Conservation (phyloP, 2,329 filamentous ascomycete species). For the Ophiostoma perfectum region DNA sequence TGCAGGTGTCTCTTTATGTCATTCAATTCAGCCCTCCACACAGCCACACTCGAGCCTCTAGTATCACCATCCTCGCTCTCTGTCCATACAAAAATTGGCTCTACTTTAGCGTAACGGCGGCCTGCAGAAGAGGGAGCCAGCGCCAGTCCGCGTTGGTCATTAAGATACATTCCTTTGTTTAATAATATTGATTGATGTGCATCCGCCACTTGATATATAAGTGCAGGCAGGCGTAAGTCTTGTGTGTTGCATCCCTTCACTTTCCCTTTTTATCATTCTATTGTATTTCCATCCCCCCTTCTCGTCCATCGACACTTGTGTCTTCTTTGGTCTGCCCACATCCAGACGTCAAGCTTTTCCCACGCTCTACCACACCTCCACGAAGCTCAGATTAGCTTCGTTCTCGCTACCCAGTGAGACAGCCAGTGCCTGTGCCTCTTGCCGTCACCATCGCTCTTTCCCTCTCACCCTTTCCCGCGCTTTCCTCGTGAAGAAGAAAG, state of each 20-base stretch:
- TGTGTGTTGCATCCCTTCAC: neutral
- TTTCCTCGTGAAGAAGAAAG: neutral
- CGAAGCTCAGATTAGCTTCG: neutral
- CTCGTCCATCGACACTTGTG: neutral
- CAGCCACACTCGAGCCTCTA: constrained; percentile 4
- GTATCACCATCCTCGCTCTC: neutral
- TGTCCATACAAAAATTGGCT: neutral
- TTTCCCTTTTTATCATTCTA: neutral
- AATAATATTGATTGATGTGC: neutral
- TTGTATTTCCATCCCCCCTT: neutral
- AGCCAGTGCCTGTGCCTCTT: neutral
- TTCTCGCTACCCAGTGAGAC: neutral
- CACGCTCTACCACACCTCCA: neutral
- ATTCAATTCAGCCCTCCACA: neutral
- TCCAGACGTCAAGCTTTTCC: neutral
- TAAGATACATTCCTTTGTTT: neutral
- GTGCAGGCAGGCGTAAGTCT: neutral
- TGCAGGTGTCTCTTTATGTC: neutral
- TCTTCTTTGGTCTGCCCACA: neutral
- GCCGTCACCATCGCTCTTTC: neutral
- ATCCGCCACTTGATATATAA: neutral
- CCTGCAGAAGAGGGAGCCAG: constrained; percentile 14
- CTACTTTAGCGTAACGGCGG: constrained; percentile 19
- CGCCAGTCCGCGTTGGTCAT: constrained; percentile 10
- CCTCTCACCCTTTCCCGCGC: neutral